Percentiles rank a stretch among this genome's conserved stretches.
Evolutionary conservation across 805 yeast genomes (phyloP).

Genomic region (Lachancea waltii): DNA sequence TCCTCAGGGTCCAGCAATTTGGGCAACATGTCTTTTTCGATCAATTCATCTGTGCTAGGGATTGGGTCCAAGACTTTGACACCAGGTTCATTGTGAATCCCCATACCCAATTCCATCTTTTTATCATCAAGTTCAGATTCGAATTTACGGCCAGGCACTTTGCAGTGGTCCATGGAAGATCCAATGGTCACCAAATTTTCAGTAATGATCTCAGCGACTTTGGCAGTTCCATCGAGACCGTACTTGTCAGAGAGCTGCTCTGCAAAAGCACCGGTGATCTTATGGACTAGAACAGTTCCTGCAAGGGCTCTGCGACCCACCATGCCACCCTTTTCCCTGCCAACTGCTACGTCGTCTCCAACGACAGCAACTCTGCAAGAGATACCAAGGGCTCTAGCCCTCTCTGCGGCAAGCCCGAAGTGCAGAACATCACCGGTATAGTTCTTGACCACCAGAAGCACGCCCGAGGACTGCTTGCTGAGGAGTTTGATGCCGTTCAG

Average conservation of each 20-base stretch:
- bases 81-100: slow-evolving; percentile 95
- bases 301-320: slow-evolving; percentile 95
- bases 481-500: slow-evolving; percentile 50
- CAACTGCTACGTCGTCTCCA: slow-evolving; percentile 92
- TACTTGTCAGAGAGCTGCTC: slow-evolving; percentile 36
- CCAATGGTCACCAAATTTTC: slow-evolving; percentile 77
- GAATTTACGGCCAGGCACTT: slow-evolving; percentile 75
- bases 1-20: slow-evolving; percentile 59
- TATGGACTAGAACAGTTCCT: slow-evolving; percentile 84
- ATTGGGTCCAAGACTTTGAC: slow-evolving; percentile 47
- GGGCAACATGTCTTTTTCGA: slow-evolving; percentile 50
- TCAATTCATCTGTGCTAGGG: slow-evolving; percentile 61
- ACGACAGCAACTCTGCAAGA: slow-evolving; percentile 69
- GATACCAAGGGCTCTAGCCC: slow-evolving; percentile 73
- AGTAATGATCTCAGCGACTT: slow-evolving; percentile 55
- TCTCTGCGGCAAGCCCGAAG: slow-evolving; percentile 85
- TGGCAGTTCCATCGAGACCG: slow-evolving; percentile 47
- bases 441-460: slow-evolving; percentile 76
- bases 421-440: slow-evolving; percentile 93
- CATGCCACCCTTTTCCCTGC: slow-evolving; percentile 79
- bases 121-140: slow-evolving; percentile 47
- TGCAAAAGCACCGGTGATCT: slow-evolving; percentile 71
- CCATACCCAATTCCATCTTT: slow-evolving; percentile 89
- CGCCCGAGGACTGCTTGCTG: slow-evolving; percentile 41
- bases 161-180: slow-evolving; percentile 81